Percentiles rank a stretch among this genome's conserved stretches.
phyloP scores from a whole-genome alignment of 129 eudicot species.

The Centaurea solstitialis region DNA sequence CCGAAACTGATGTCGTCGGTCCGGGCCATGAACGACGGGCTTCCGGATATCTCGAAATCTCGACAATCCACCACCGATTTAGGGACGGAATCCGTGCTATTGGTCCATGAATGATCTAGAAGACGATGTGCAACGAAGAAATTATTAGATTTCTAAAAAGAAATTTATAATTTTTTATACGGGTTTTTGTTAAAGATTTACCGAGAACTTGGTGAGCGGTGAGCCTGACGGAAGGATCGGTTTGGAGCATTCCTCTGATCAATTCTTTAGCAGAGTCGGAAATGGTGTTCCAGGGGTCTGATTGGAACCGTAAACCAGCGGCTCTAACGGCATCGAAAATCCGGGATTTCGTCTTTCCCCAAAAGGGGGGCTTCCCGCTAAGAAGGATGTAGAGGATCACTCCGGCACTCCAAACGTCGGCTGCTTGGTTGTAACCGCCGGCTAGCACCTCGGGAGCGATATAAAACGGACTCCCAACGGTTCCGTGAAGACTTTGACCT shows the following conservation, averaged over 20 bases:
- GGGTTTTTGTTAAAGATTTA: constrained; percentile 23
- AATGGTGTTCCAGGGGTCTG: constrained; percentile 59
- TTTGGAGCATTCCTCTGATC: constrained; percentile 74
- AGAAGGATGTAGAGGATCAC: constrained; percentile 86
- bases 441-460: constrained; percentile 91
- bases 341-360: constrained; percentile 75
- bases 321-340: constrained; percentile 85
- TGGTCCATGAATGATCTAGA: constrained; percentile 70
- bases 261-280: constrained; percentile 74
- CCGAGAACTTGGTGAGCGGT: constrained; percentile 82
- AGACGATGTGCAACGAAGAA: background rate
- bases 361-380: constrained; percentile 84
- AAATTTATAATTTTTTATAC: background rate
- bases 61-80: constrained; percentile 7
- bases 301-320: constrained; percentile 65
- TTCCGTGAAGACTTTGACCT: constrained; percentile 76
- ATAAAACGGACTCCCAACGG: constrained; percentile 92
- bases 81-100: background rate
- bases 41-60: constrained; percentile 22
- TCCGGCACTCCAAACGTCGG: constrained; percentile 93
- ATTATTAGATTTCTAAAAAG: background rate
- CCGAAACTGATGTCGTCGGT: constrained; percentile 67
- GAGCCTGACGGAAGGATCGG: constrained; percentile 57
- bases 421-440: constrained; percentile 81
- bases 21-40: constrained; percentile 40